Evolutionary conservation across 495 filamentous ascomycete species (phyloP).

Genomic region (Lasiosphaeria hispida): DNA sequence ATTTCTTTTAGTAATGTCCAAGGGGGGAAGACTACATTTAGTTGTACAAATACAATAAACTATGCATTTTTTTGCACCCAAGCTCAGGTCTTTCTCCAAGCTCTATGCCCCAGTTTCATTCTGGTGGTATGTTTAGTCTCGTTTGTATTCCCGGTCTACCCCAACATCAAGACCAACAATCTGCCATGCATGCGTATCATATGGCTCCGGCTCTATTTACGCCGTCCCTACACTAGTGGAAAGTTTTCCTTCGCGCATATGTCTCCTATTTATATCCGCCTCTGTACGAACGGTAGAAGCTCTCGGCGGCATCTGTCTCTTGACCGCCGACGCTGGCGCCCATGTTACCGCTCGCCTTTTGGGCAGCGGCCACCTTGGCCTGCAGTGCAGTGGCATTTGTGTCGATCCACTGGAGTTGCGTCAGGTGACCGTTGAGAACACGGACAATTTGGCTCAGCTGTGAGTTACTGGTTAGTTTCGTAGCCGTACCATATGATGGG

Average conservation of each 20-base stretch:
- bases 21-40: slow-evolving; percentile 1
- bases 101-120: not conserved
- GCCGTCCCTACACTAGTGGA: not conserved
- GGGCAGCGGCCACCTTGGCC: slow-evolving; percentile 71
- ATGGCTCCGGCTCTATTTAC: not conserved
- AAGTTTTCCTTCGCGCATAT: not conserved
- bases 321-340: slow-evolving; percentile 57
- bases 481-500: slow-evolving; percentile 3
- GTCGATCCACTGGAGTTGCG: slow-evolving; percentile 88
- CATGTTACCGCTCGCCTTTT: slow-evolving; percentile 68
- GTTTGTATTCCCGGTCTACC: too few species aligned
- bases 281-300: slow-evolving; percentile 79
- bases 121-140: not conserved
- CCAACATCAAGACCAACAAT: not conserved
- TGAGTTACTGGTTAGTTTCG: slow-evolving; percentile 16
- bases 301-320: slow-evolving; percentile 67
- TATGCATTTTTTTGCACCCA: slow-evolving; percentile 8
- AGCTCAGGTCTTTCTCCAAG: not conserved
- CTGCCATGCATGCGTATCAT: not conserved
- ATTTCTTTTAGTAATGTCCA: slow-evolving; percentile 2
- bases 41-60: slow-evolving; percentile 15
- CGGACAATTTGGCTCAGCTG: slow-evolving; percentile 91
- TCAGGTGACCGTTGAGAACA: slow-evolving; percentile 88
- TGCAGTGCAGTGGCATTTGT: slow-evolving; percentile 75
- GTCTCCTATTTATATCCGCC: slow-evolving; percentile 37